Conservation (phyloP, 1,284 basidiomycete genomes). For the Papiliotrema laurentii region DNA sequence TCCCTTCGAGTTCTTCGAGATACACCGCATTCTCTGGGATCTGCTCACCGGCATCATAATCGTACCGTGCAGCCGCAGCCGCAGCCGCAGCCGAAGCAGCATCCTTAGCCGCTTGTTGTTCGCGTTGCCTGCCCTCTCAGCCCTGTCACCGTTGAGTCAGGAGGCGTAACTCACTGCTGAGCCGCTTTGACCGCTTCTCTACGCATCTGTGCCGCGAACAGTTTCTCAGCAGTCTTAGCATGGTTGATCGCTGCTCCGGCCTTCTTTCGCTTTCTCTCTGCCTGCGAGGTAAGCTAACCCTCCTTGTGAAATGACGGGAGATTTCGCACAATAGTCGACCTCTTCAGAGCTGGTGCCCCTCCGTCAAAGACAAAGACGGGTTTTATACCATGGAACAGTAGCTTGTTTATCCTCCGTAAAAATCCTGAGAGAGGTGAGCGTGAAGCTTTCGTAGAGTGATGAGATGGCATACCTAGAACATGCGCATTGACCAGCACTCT, state of each 20-base stretch:
- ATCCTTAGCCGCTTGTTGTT: constrained; percentile 34
- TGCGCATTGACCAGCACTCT: constrained; percentile 87
- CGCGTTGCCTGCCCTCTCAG: constrained; percentile 16
- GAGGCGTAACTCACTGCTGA: constrained; percentile 46
- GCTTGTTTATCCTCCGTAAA: constrained; percentile 84
- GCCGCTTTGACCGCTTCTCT: constrained; percentile 79
- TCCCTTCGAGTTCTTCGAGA: constrained; percentile 71
- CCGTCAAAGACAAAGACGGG: constrained; percentile 98
- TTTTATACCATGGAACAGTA: constrained; percentile 93
- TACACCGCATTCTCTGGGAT: constrained; percentile 72
- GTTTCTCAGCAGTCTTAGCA: constrained; percentile 77
- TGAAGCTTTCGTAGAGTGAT: not conserved
- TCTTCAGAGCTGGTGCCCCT: constrained; percentile 82
- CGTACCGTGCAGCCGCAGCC: constrained; percentile 19
- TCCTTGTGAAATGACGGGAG: not conserved
- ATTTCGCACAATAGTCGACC: constrained; percentile 72
- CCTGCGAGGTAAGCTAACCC: constrained; percentile 52
- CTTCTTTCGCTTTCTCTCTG: constrained; percentile 80
- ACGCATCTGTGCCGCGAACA: constrained; percentile 90
- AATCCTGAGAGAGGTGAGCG: constrained; percentile 53
- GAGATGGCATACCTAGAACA: constrained; percentile 62
- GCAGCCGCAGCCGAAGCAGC: constrained; percentile 18
- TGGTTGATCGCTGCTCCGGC: constrained; percentile 78
- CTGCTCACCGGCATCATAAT: constrained; percentile 39
- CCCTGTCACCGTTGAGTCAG: not conserved